Conservation (phyloP, 2,329 filamentous ascomycete species). For the Diaporthe velutina region DNA sequence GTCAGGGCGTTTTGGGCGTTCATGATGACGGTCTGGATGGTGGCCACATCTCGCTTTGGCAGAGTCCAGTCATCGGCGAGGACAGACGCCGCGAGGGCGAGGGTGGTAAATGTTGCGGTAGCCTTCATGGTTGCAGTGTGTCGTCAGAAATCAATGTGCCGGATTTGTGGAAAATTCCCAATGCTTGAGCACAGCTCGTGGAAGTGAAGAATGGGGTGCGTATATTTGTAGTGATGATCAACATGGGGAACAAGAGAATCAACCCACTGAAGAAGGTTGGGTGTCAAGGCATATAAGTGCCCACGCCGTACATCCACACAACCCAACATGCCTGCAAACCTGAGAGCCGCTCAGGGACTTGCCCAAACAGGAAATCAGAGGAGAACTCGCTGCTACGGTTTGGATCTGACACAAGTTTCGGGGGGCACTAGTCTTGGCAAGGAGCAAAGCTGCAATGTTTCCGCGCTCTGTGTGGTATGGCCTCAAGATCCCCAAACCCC, state of each 20-base stretch:
- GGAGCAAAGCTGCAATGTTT: conserved; percentile 22
- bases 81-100: conserved; percentile 44
- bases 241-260: conserved; percentile 22
- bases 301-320: conserved; percentile 6
- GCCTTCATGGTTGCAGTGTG: conserved; percentile 39
- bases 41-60: conserved; percentile 42
- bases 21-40: conserved; percentile 43
- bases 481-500: conserved; percentile 29
- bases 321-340: conserved; percentile 16
- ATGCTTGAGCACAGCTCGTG: conserved; percentile 9
- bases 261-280: neutral
- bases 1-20: conserved; percentile 44
- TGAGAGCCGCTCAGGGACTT: conserved; percentile 3
- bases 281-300: conserved; percentile 28
- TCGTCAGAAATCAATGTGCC: neutral
- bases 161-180: neutral
- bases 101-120: conserved; percentile 35
- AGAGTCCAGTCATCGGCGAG: conserved; percentile 41
- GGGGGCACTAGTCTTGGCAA: conserved; percentile 18
- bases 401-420: conserved; percentile 32
- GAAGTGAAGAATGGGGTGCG: neutral
- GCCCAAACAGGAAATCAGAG: conserved; percentile 21
- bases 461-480: conserved; percentile 15
- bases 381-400: conserved; percentile 28
- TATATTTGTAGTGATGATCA: conserved; percentile 19